phyloP scores from a whole-genome alignment of 768 basidiomycete species.

The Cubamyces lactineus region DNA sequence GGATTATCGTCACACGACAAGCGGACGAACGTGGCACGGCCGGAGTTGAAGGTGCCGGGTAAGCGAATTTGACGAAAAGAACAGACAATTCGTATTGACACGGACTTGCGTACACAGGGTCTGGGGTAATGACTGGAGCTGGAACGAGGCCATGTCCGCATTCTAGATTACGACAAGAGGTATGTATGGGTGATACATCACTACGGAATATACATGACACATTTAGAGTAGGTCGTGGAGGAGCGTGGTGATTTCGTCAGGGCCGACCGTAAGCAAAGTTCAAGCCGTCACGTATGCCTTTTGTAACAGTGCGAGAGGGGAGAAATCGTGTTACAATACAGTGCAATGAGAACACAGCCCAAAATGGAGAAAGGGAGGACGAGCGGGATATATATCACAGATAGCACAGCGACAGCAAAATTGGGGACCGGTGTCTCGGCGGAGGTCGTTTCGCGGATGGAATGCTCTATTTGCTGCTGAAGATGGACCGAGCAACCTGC shows the following conservation, averaged over 20 bases:
- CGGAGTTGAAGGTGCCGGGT: slow-evolving; percentile 82
- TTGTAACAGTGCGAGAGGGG: slow-evolving; percentile 58
- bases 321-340: slow-evolving; percentile 83
- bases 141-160: slow-evolving; percentile 41
- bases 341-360: slow-evolving; percentile 55
- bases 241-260: slow-evolving; percentile 34
- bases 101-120: slow-evolving; percentile 31
- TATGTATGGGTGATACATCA: slow-evolving; percentile 41
- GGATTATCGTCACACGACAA: slow-evolving; percentile 62
- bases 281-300: slow-evolving; percentile 44
- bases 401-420: slow-evolving; percentile 65
- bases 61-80: slow-evolving; percentile 30
- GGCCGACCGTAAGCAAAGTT: slow-evolving; percentile 47
- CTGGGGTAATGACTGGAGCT: slow-evolving; percentile 39
- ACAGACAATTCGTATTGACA: slow-evolving; percentile 17
- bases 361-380: slow-evolving; percentile 51
- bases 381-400: slow-evolving; percentile 77
- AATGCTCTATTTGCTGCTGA: slow-evolving; percentile 73
- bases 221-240: slow-evolving; percentile 36
- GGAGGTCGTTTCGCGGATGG: slow-evolving; percentile 19
- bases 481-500: slow-evolving; percentile 79
- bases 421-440: slow-evolving; percentile 18
- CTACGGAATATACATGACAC: slow-evolving; percentile 41
- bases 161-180: slow-evolving; percentile 41
- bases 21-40: slow-evolving; percentile 67